phyloP scores from a whole-genome alignment of 495 filamentous ascomycete genomes.

The Massariosphaeria phaeospora region DNA sequence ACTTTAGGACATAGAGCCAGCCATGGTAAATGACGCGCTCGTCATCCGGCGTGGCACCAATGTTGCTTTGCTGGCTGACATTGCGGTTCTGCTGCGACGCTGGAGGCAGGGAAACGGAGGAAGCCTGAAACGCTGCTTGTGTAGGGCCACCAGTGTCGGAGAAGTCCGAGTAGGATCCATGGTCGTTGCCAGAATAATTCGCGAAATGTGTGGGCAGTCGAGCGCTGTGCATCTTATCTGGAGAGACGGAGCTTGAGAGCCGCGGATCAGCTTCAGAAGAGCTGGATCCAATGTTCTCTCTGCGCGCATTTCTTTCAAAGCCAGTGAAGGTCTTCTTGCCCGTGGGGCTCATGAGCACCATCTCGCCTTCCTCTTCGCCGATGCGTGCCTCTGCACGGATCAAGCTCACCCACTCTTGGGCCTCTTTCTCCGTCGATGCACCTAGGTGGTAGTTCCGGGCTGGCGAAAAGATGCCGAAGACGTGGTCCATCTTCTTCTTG shows the following conservation, averaged over 20 bases:
- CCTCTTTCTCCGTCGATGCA: constrained; percentile 64
- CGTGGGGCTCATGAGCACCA: constrained; percentile 61
- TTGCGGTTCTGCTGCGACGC: constrained; percentile 44
- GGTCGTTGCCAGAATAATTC: constrained; percentile 84
- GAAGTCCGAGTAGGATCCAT: constrained; percentile 84
- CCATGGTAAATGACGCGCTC: constrained; percentile 87
- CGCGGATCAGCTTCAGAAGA: constrained; percentile 54
- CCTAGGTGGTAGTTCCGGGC: constrained; percentile 88
- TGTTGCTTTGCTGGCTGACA: constrained; percentile 52
- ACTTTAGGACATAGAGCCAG: constrained; percentile 78
- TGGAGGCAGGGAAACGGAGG: constrained; percentile 41
- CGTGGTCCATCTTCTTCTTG: constrained; percentile 70
- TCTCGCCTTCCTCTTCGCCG: constrained; percentile 78
- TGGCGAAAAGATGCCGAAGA: constrained; percentile 91
- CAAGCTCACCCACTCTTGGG: constrained; percentile 78
- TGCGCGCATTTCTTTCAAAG: constrained; percentile 14
- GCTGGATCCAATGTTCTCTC: constrained; percentile 49
- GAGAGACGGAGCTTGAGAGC: constrained; percentile 9
- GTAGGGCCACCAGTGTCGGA: constrained; percentile 56
- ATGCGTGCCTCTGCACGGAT: constrained; percentile 75
- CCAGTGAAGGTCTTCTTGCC: constrained; percentile 39
- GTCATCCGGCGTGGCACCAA: constrained; percentile 53
- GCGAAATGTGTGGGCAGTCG: constrained; percentile 48
- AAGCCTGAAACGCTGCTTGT: constrained; percentile 42
- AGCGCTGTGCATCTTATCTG: constrained; percentile 26